These are phyloP conservation scores for Forsythia viridissima DNA, from an alignment of 257 asterid species.

Conservation along the genomic window DNA sequence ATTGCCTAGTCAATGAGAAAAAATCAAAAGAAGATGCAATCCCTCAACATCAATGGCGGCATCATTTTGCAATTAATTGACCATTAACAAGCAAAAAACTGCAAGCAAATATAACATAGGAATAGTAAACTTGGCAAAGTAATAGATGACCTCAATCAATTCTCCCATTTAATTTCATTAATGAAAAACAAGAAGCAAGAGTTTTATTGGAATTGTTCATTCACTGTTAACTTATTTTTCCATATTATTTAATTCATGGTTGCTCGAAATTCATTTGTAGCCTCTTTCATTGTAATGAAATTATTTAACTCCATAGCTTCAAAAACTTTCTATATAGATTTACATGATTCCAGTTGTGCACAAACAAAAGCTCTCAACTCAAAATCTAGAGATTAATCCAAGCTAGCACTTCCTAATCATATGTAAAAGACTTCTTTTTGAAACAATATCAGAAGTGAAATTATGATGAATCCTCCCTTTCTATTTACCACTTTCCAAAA, in stretches of 20 bases:
- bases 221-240: neutral
- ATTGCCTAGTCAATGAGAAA: neutral
- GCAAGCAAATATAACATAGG: neutral
- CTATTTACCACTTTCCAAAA: neutral
- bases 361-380: neutral
- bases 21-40: neutral
- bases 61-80: neutral
- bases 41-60: neutral
- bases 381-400: neutral
- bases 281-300: neutral
- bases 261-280: neutral
- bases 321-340: constrained; percentile 4
- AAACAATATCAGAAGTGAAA: neutral
- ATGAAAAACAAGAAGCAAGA: neutral
- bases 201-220: too few species aligned
- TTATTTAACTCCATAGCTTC: neutral
- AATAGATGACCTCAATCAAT: neutral
- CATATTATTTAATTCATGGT: neutral
- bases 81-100: neutral
- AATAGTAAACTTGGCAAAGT: neutral
- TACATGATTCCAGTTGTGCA: neutral
- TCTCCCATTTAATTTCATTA: neutral
- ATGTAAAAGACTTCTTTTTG: neutral
- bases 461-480: neutral
- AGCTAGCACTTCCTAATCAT: neutral